phyloP scores from a whole-genome alignment of 768 basidiomycete genomes.

The Nidularia pulvinata region DNA sequence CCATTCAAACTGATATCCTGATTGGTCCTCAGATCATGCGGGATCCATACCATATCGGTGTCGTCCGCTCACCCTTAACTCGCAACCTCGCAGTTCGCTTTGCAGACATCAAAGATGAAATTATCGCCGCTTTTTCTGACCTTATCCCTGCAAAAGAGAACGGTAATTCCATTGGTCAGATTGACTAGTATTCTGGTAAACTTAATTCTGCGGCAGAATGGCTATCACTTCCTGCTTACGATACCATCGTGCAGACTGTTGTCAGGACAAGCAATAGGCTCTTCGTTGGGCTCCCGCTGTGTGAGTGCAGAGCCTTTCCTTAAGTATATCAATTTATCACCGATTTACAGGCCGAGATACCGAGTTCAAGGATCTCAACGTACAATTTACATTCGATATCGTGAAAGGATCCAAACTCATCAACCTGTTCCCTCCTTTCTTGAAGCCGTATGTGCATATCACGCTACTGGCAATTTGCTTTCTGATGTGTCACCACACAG shows the following conservation, averaged over 20 bases:
- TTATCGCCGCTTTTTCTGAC: slow-evolving; percentile 27
- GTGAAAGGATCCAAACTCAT: slow-evolving; percentile 10
- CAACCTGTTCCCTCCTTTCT: slow-evolving; percentile 14
- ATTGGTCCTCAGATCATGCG: slow-evolving; percentile 20
- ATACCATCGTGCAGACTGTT: slow-evolving; percentile 22
- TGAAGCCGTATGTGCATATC: slow-evolving; percentile 15
- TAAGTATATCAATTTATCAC: background rate
- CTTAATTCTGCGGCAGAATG: slow-evolving; percentile 26
- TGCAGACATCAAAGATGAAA: slow-evolving; percentile 31
- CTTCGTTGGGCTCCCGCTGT: slow-evolving; percentile 41
- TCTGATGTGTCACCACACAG: slow-evolving; percentile 5
- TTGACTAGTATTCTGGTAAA: background rate
- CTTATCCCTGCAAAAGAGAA: slow-evolving; percentile 16
- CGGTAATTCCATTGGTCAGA: background rate
- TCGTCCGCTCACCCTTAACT: slow-evolving; percentile 13
- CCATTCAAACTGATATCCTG: slow-evolving; percentile 22
- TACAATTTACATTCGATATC: slow-evolving; percentile 15
- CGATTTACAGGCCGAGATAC: slow-evolving; percentile 13
- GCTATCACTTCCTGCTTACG: slow-evolving; percentile 22
- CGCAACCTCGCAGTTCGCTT: slow-evolving; percentile 26
- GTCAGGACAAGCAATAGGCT: slow-evolving; percentile 34
- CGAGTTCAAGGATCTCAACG: slow-evolving; percentile 16
- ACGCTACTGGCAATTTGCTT: slow-evolving; percentile 1
- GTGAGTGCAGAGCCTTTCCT: slow-evolving; percentile 29
- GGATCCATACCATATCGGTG: slow-evolving; percentile 13